Evolutionary conservation across 2,329 filamentous ascomycete genomes (phyloP), one percentile per base, ranked within the genome.

Genomic region (Trichoderma sp.): DNA sequence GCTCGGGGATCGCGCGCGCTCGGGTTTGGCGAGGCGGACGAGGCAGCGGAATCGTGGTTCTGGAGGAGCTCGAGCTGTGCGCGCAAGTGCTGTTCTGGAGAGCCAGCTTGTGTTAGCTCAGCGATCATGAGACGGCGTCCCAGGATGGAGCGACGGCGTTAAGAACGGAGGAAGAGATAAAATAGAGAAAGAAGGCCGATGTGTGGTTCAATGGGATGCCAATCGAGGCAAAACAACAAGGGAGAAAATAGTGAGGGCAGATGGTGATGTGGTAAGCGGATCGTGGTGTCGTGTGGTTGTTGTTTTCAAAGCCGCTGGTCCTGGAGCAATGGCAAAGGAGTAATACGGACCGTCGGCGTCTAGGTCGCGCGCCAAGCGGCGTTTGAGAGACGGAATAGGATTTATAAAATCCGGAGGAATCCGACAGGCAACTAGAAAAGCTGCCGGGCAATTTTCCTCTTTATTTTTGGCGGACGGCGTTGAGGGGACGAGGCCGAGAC

Each of bases 51-150:
- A 76, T 81, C 80, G 81, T 82, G 82, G 71, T 79, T 81, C 76
- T 83, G 82, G 61, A 84, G 75, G 73, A 84, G 80, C 78, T 84
- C 82, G 76, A 84, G 81, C 77, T 84, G 82, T 76, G 81, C 82
- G 77, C 80, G 81, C 76, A 84, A 75, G 72, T 83, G 82, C 77
- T 83, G 81, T 78, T 83, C 81, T 83, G 75, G 71, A 71, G 71
- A 67, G 73, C 12, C 15, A 66, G 68, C 28, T 32, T 26, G 43
- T 63, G 71, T 73, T 34, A 73, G 71, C 56, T 24, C 21, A 53
- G 53, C 57, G 30, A 18, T 47, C 12, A 58, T 26, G 51, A 56
- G 43, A 15, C 30, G 47, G 32, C 58, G 43, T 11, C n/a, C 24
- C n/a, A 47, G 70, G 24, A 57, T 18, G 53, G 32, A 14, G 51